Percentiles rank a stretch among this genome's conserved stretches.
Evolutionary conservation across 441 rosid species (phyloP).

Genomic region (Eutrema salsugineum): DNA sequence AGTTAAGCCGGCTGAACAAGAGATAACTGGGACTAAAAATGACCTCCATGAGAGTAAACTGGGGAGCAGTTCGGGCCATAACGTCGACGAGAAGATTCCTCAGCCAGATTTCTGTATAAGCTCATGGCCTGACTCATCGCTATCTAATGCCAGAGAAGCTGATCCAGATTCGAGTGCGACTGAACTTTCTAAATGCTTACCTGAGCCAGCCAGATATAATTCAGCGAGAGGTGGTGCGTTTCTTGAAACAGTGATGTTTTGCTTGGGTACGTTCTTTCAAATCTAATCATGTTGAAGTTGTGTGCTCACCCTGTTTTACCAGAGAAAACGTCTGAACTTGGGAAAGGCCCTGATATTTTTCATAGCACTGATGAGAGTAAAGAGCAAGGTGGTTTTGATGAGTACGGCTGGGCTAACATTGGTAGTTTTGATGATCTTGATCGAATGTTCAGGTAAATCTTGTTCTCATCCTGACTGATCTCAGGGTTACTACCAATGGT

Average conservation of each 20-base stretch:
- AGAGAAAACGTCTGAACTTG: conserved; percentile 48
- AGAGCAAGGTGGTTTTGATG: conserved; percentile 79
- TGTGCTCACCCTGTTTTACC: conserved; percentile 35
- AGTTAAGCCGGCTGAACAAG: conserved; percentile 44
- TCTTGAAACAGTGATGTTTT: conserved; percentile 29
- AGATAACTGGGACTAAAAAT: conserved; percentile 33
- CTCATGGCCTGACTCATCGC: conserved; percentile 54
- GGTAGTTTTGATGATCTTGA: conserved; percentile 98
- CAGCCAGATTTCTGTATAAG: conserved; percentile 45
- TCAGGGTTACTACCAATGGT: conserved; percentile 5
- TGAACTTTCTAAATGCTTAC: conserved; percentile 45
- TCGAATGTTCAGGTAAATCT: conserved; percentile 85
- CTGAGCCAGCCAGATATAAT: conserved; percentile 45
- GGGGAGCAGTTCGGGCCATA: conserved; percentile 42
- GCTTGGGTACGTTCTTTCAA: conserved; percentile 28
- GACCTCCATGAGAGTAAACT: conserved; percentile 40
- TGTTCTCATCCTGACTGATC: conserved; percentile 3
- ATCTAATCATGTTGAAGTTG: conserved; percentile 25
- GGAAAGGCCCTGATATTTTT: conserved; percentile 51
- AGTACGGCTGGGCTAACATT: conserved; percentile 87
- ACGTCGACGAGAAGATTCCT: conserved; percentile 42
- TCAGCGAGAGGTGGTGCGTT: conserved; percentile 50
- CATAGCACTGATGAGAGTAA: conserved; percentile 53
- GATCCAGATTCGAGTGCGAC: conserved; percentile 47
- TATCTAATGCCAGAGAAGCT: conserved; percentile 44